Percentiles rank a stretch among this genome's conserved stretches.
phyloP scores from a whole-genome alignment of 495 filamentous ascomycete species.

The Aspergillus egyptiacus region DNA sequence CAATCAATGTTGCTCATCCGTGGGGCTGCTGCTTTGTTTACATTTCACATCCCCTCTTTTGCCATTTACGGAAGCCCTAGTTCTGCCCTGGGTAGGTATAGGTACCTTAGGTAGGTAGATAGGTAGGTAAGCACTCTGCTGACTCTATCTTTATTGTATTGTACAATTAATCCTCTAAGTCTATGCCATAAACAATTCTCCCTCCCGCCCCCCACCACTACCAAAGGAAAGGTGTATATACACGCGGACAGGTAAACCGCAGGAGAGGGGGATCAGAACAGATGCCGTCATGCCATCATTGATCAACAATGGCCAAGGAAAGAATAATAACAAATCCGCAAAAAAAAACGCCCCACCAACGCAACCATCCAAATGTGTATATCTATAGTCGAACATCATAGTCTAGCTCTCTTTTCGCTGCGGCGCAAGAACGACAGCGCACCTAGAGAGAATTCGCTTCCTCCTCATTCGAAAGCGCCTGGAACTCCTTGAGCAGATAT shows the following conservation, averaged over 20 bases:
- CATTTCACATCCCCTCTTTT: constrained; percentile 13
- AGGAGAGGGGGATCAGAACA: background rate
- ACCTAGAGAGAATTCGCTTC: constrained; percentile 24
- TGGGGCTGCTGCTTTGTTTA: constrained; percentile 24
- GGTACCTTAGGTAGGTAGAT: too few relatives aligned
- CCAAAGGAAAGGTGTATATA: constrained; percentile 11
- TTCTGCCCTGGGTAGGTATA: too few relatives aligned
- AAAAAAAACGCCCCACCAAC: constrained; percentile 29
- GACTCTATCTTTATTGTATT: constrained; percentile 8
- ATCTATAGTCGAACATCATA: constrained; percentile 4
- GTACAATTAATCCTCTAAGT: constrained; percentile 7
- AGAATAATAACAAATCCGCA: constrained; percentile 7
- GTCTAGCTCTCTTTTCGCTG: background rate
- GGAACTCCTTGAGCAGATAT: constrained; percentile 71
- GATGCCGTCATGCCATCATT: constrained; percentile 10
- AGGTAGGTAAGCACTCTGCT: too few relatives aligned
- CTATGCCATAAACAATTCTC: background rate
- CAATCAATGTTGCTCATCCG: constrained; percentile 9
- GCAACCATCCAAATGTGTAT: constrained; percentile 14
- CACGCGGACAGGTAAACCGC: constrained; percentile 7
- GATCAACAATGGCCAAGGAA: too few relatives aligned
- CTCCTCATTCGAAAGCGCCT: constrained; percentile 36
- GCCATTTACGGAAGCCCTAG: background rate
- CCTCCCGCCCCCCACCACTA: too few relatives aligned
- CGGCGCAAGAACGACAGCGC: background rate